Evolutionary conservation across 2,329 filamentous ascomycete species (phyloP), one percentile per base, ranked within the genome.

Genomic region (Nemania sp.): DNA sequence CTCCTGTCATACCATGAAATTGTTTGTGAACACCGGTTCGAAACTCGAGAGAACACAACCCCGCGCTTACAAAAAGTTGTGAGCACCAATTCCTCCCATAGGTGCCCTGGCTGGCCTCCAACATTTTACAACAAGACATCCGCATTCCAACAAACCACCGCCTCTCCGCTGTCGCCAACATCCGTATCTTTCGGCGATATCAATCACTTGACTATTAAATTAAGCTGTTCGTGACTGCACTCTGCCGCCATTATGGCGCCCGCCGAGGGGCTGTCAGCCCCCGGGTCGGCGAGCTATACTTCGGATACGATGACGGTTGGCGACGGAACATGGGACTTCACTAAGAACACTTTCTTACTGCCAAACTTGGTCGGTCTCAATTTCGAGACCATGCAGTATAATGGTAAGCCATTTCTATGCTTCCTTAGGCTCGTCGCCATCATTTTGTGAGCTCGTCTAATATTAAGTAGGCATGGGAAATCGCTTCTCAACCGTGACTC

Each of bases 251-350:
- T 68, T 69, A 85, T 86, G 82, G 81, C 81, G 76, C 78, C 81
- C 75, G 73, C 78, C 68, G 77, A 81, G 67, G 73, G 75, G 64
- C 78, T 89, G 66, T 87, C 87, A 61, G 80, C 86, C 61, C 81
- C 89, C 44, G 89, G 89, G 67, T 84, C 84, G 71, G 86, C 84
- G 68, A 83, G 79, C 61, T 93, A 93, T 73, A 79, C 80, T 63
- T 91, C 88, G 46, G 79, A 86, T 66, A 89, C 85, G n/a, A 77
- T 92, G 79, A 79, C 77, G 50, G 89, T 93, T 14, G 89, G 89
- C 59, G 90, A 93, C 68, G 90, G 90, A 19, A 93, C 90, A 28
- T 94, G 90, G 89, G 87, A 92, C 65, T 86, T 87, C 52, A 78
- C 80, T 54, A 86, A 86, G 68, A 90, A 92, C 66, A 85, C 82